A percentile compares a stretch with the other conserved stretches of the same genome.
Evolutionary conservation across 345 rosid genomes (phyloP).

Genomic region (Crucihimalaya himalaica): DNA sequence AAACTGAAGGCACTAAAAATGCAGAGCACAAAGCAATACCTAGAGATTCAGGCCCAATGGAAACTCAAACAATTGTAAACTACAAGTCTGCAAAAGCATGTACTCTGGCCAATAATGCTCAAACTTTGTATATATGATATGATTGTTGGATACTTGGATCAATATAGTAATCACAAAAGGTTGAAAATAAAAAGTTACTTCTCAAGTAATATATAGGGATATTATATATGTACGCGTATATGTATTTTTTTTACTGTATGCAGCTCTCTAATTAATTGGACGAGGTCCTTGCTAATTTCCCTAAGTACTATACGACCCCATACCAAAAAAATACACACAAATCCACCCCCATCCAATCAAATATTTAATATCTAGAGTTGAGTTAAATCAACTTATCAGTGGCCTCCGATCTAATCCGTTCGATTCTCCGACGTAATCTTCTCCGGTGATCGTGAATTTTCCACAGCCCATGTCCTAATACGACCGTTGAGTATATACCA

Average conservation of each 20-base stretch:
- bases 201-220: neutral
- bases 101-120: neutral
- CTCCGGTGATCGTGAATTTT: constrained; percentile 87
- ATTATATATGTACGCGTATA: neutral
- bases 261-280: constrained; percentile 13
- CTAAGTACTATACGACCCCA: constrained; percentile 38
- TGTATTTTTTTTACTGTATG: neutral
- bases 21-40: neutral
- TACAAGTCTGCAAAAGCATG: neutral
- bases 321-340: constrained; percentile 19
- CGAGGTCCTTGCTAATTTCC: constrained; percentile 29
- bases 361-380: neutral
- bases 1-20: neutral
- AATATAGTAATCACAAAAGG: neutral
- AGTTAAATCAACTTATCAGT: constrained; percentile 18
- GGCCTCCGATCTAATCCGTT: constrained; percentile 47
- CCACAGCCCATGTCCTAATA: constrained; percentile 90
- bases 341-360: constrained; percentile 6
- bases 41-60: neutral
- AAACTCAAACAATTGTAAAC: neutral
- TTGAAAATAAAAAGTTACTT: neutral
- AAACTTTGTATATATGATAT: neutral
- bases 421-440: constrained; percentile 71
- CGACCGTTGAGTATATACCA: constrained; percentile 79
- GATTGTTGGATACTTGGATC: neutral